Percentiles rank a stretch among this genome's conserved stretches.
These are phyloP conservation scores for Lunasporangiospora selenospora DNA, from an alignment of 192 early-diverging fungal species.

Conservation along the genomic window DNA sequence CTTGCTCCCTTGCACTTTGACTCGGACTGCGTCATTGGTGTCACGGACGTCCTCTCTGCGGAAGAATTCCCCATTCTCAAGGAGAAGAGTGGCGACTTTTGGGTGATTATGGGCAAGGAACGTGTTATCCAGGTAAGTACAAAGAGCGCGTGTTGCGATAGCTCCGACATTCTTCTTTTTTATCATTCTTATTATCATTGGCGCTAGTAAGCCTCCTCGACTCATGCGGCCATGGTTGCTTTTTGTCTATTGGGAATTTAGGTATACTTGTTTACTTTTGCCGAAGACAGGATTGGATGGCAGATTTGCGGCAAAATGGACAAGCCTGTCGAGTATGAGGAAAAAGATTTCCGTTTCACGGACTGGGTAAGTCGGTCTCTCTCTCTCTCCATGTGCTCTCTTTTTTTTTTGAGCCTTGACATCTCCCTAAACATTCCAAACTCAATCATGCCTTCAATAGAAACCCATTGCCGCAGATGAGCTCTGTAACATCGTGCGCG, in stretches of 20 bases:
- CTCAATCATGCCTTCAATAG: background rate
- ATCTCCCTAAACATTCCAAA: background rate
- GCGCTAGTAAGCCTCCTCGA: too few relatives aligned
- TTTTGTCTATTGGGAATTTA: conserved; percentile 1
- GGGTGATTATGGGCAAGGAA: conserved; percentile 21
- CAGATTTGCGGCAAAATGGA: conserved; percentile 20
- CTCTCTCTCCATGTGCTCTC: too few relatives aligned
- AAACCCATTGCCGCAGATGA: conserved; percentile 19
- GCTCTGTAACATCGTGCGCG: conserved; percentile 15
- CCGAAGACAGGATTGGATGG: conserved; percentile 17
- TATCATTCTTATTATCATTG: background rate
- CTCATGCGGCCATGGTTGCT: too few relatives aligned
- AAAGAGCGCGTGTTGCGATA: too few relatives aligned
- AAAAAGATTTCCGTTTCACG: conserved; percentile 15
- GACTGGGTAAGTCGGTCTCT: conserved; percentile 11
- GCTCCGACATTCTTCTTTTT: background rate
- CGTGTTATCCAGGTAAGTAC: conserved; percentile 14
- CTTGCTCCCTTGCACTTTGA: conserved; percentile 12
- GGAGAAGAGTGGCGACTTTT: conserved; percentile 16
- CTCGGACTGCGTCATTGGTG: conserved; percentile 20
- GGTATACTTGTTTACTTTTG: conserved; percentile 18
- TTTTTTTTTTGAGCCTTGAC: too few relatives aligned
- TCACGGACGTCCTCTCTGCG: conserved; percentile 1
- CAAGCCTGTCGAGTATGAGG: conserved; percentile 14
- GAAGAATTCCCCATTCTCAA: conserved; percentile 13